A percentile compares a stretch with the other conserved stretches of the same genome.
phyloP scores from a whole-genome alignment of 352 stramenopile genomes.

The Ochromonadaceae sp. region DNA sequence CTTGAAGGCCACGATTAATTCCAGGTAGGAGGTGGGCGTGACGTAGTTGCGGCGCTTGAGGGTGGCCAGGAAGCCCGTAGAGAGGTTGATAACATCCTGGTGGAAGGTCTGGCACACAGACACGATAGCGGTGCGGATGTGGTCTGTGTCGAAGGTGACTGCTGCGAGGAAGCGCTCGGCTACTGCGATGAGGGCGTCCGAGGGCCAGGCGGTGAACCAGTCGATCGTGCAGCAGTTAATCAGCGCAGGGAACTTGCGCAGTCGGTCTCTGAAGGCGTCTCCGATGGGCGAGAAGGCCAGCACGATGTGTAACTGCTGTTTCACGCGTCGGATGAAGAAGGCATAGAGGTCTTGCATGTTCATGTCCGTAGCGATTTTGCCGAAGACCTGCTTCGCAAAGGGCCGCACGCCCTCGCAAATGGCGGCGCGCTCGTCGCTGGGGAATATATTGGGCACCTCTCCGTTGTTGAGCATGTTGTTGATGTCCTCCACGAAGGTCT shows the following conservation, averaged over 20 bases:
- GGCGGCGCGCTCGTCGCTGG: slow-evolving; percentile 67
- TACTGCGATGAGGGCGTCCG: slow-evolving; percentile 73
- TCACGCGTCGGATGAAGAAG: slow-evolving; percentile 77
- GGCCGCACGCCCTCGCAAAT: slow-evolving; percentile 69
- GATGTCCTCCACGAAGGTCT: slow-evolving; percentile 86
- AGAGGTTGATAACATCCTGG: slow-evolving; percentile 57
- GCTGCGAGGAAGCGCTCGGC: slow-evolving; percentile 73
- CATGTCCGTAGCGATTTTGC: slow-evolving; percentile 73
- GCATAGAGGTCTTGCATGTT: slow-evolving; percentile 64
- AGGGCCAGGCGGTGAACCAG: slow-evolving; percentile 85
- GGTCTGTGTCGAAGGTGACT: slow-evolving; percentile 62
- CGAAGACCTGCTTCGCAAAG: slow-evolving; percentile 71
- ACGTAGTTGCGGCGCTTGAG: slow-evolving; percentile 80
- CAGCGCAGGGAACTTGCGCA: slow-evolving; percentile 82
- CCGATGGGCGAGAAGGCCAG: slow-evolving; percentile 82
- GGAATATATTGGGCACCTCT: slow-evolving; percentile 84
- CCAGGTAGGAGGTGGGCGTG: slow-evolving; percentile 83
- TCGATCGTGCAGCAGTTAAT: slow-evolving; percentile 95
- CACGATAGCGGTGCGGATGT: slow-evolving; percentile 58
- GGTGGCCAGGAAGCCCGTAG: slow-evolving; percentile 53
- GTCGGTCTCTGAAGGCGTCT: slow-evolving; percentile 72
- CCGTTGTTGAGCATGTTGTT: slow-evolving; percentile 89
- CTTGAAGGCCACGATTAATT: slow-evolving; percentile 84
- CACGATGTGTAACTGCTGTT: slow-evolving; percentile 77
- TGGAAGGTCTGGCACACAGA: slow-evolving; percentile 81